Evolutionary conservation across 2,329 filamentous ascomycete species (phyloP), one percentile per base, ranked within the genome.

Genomic region (Verticillium dahliae): DNA sequence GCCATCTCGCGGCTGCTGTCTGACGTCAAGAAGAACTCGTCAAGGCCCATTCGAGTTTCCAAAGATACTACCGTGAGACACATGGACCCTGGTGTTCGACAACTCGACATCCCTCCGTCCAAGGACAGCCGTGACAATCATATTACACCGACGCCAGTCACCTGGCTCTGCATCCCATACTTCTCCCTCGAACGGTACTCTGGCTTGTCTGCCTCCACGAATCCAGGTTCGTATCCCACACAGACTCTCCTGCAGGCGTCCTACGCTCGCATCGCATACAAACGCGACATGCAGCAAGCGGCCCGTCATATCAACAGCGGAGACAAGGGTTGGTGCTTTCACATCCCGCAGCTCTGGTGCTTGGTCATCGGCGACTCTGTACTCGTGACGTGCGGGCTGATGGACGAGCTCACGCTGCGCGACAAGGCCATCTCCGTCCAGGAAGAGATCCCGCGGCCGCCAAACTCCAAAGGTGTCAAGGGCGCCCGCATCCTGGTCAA

Each of bases 261-360:
- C 7, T 79, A 76, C 62, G 77, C 78, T 1, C 69, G 75, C 4
- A 74, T 71, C 6, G 68, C 69, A 3, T 68, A 71, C 33, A 69
- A 75, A 37, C 70, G 80, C 59, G 80, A 82, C 45, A 75, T 81
- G 76, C 68, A 74, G 33, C 80, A 82, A 64, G 80, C 76, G 2
- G 75, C 81, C 9, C 76, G 79, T 59, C 73, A 75, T 60, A 67
- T 75, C 14, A 71, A 71, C 1, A 70, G 71, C 50, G 72, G 70
- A 2, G 71, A 71, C 0, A 64, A 69, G 10, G 73, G 71, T 1
- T 67, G 75, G 18, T 82, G 78, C 59, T 81, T 80, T 60, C 79
- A 82, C 61, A 75, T 82, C 55, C 70, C 76, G 1, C 80, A 82
- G 64, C 61, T 81, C 10, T 82, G 80, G 80, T 78, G 75, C 62